phyloP scores from a whole-genome alignment of 352 stramenopile species.

The Phytopythium boreale region DNA sequence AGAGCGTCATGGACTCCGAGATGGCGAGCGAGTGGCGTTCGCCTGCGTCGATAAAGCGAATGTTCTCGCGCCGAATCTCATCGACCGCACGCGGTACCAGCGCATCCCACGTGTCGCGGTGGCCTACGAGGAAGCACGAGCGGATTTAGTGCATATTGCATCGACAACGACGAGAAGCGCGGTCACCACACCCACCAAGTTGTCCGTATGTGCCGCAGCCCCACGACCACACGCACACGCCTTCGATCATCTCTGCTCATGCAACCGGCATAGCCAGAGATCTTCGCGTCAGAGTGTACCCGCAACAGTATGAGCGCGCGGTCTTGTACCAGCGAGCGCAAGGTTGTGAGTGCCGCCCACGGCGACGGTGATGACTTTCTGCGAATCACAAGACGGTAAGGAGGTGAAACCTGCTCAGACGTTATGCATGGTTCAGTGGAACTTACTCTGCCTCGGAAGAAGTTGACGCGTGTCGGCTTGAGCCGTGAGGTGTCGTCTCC shows the following conservation, averaged over 20 bases:
- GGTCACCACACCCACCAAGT: conserved; percentile 34
- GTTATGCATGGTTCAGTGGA: background rate
- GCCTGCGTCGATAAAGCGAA: conserved; percentile 61
- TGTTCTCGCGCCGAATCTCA: conserved; percentile 55
- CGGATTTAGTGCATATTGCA: background rate
- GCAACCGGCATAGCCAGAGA: background rate
- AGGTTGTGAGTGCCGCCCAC: conserved; percentile 66
- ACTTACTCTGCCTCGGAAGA: conserved; percentile 56
- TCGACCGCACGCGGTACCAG: conserved; percentile 59
- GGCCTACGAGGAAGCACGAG: conserved; percentile 25
- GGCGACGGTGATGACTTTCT: conserved; percentile 70
- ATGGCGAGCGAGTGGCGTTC: conserved; percentile 71
- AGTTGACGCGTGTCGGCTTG: conserved; percentile 69
- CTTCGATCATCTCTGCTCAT: conserved; percentile 46
- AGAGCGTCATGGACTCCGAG: conserved; percentile 55
- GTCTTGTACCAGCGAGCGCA: conserved; percentile 51
- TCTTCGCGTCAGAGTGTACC: background rate
- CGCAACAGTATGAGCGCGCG: too few relatives aligned
- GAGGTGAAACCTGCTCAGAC: background rate
- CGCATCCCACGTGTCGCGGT: conserved; percentile 69
- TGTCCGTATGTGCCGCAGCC: conserved; percentile 59
- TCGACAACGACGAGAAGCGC: background rate
- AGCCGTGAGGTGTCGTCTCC: conserved; percentile 43
- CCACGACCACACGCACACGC: conserved; percentile 74
- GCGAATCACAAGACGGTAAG: background rate